phyloP scores from a whole-genome alignment of 2,329 filamentous ascomycete species.

The Alternaria conjuncta region DNA sequence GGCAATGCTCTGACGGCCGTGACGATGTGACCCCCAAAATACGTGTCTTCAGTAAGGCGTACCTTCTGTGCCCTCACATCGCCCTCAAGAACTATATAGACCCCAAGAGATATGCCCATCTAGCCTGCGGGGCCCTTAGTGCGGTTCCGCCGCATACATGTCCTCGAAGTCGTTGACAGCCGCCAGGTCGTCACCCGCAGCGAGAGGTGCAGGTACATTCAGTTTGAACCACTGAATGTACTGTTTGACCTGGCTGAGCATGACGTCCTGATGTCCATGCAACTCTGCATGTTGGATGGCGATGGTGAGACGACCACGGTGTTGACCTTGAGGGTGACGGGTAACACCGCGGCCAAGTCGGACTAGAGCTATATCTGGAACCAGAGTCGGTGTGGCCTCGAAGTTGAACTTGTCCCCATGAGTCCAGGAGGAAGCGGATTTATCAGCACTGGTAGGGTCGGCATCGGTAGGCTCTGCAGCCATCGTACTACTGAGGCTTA shows the following conservation, averaged over 20 bases:
- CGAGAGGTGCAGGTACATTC: not conserved
- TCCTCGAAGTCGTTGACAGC: not conserved
- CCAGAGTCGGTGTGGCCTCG: not conserved
- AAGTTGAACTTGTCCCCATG: not conserved
- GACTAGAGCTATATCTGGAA: not conserved
- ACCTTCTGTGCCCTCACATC: too few species aligned
- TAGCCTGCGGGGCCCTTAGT: too few species aligned
- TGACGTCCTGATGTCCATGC: not conserved
- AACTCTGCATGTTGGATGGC: not conserved
- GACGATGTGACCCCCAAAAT: not conserved
- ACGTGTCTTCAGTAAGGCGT: not conserved
- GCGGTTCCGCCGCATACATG: too few species aligned
- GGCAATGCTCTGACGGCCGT: not conserved
- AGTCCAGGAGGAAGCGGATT: not conserved
- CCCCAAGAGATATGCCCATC: too few species aligned
- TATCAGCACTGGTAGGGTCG: not conserved
- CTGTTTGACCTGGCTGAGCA: not conserved
- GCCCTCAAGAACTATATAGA: too few species aligned
- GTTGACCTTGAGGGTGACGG: not conserved
- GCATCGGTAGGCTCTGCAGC: too few species aligned
- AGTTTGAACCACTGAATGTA: not conserved
- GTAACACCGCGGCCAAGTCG: not conserved
- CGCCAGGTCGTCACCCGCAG: not conserved
- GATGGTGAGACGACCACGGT: not conserved
- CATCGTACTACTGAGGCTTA: too few species aligned